Percentiles rank a stretch among this genome's conserved stretches.
Evolutionary conservation across 78 protist species (phyloP).

Genomic region (Dictyostelium purpureum): DNA sequence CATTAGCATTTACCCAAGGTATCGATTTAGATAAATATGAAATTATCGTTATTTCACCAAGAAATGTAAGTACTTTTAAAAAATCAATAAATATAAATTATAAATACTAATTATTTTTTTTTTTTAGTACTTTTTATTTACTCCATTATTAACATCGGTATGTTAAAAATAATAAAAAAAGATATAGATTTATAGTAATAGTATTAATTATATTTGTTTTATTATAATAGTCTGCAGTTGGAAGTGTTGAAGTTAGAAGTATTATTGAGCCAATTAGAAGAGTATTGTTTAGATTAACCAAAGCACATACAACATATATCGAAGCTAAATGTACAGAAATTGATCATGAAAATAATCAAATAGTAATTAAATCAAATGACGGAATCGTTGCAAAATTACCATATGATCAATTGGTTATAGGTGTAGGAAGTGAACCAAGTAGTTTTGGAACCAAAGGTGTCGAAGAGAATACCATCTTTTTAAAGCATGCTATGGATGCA

Average conservation of each 20-base stretch:
- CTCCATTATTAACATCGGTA: slow-evolving; percentile 70
- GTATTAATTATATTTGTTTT: too few relatives aligned
- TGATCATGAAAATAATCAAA: slow-evolving; percentile 8
- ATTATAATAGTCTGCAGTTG: too few relatives aligned
- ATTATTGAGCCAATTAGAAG: slow-evolving; percentile 80
- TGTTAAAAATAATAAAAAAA: too few relatives aligned
- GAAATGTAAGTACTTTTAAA: slow-evolving; percentile 43
- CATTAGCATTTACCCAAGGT: slow-evolving; percentile 47
- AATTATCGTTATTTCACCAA: slow-evolving; percentile 72
- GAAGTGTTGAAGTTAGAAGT: slow-evolving; percentile 52
- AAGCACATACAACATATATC: background rate
- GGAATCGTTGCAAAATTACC: background rate
- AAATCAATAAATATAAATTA: background rate
- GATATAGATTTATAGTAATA: too few relatives aligned
- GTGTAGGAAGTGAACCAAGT: slow-evolving; percentile 85
- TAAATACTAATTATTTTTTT: background rate
- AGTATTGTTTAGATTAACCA: slow-evolving; percentile 12
- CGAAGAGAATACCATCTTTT: slow-evolving; percentile 73
- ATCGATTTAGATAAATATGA: slow-evolving; percentile 64
- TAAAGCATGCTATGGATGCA: slow-evolving; percentile 86
- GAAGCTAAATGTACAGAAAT: slow-evolving; percentile 72
- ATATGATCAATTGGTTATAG: slow-evolving; percentile 88
- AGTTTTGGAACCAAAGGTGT: slow-evolving; percentile 89
- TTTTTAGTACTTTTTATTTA: slow-evolving; percentile 47
- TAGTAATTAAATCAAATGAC: background rate